Base-by-base conservation (phyloP, 345 rosid genomes). In the Linum usitatissimum region DNA sequence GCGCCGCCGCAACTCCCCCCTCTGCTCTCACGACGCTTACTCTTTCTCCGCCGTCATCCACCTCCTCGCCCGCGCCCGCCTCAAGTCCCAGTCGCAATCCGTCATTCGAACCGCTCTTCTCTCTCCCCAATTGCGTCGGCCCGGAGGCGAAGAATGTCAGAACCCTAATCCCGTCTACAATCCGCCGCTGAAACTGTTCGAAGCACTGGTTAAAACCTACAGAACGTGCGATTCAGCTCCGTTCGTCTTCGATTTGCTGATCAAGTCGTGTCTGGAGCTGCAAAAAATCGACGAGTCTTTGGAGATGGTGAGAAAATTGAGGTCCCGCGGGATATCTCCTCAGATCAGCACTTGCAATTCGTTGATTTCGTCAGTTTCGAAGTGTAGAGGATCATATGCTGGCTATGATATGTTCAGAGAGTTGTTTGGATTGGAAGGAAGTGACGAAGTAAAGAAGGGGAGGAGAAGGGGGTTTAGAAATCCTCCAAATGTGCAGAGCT, bases 151-250 rank as follows among this genome's bases (percentile, higher is more conserved):
- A 9, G 49, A 42, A 8, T 9, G 2, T 8, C 12, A 42, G 9
- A 2, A 9, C 49, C 12, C 42, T 31, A 31, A 31, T 31, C n/a
- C n/a, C n/a, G 6, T 2, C 36, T 13, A 38, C 3, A 23, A 58
- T 31, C n/a, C 68, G 51, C 64, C 74, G 6, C 21, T 70, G 53
- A 77, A 65, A 65, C 63, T 85, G 51, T 83, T 83, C 48, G 65
- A 78, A 31, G 38, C 75, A 64, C 56, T 87, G 30, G 78, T 77
- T 5, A 78, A 81, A 75, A 85, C 81, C 6, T 86, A 88, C 38
- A 81, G 82, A 49, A 79, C 79, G 69, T 88, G 94, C 60, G 92
- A 84, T n/a, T 89, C 96, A 53, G 91, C 98, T 7, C 98, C 93
- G 0, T 89, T 89, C 60, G 95, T 92, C 66, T 84, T 87, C 49